A percentile compares a stretch with the other conserved stretches of the same genome.
Evolutionary conservation across 2,329 filamentous ascomycete species (phyloP).

Genomic region (Stagonosporopsis chrysanthemi): DNA sequence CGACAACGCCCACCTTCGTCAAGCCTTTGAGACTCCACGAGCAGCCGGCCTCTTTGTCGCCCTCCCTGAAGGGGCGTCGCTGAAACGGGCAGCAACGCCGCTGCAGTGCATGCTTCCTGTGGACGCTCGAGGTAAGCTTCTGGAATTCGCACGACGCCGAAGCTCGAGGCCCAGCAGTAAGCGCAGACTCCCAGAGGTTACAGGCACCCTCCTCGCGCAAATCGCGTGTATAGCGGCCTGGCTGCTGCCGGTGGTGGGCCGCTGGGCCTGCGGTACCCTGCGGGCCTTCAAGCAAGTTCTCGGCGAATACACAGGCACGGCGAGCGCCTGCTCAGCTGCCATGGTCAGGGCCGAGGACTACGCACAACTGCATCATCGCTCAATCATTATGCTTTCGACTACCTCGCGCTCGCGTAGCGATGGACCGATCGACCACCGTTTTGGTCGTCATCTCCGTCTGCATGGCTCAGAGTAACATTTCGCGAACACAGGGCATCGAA

Average conservation of each 20-base stretch:
- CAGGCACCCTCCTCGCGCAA: conserved; percentile 18
- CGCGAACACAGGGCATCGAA: conserved; percentile 35
- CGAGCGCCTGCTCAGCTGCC: conserved; percentile 39
- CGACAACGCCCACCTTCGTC: conserved; percentile 42
- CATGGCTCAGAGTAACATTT: conserved; percentile 31
- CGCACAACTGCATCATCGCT: conserved; percentile 22
- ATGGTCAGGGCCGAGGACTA: conserved; percentile 24
- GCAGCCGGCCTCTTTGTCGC: conserved; percentile 11
- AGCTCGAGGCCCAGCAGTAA: conserved; percentile 33
- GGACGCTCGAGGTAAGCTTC: conserved; percentile 42
- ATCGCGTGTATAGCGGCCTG: conserved; percentile 18
- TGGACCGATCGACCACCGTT: conserved; percentile 39
- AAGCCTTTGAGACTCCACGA: conserved; percentile 32
- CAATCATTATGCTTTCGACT: conserved; percentile 36
- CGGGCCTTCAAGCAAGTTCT: conserved; percentile 32
- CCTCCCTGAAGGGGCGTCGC: conserved; percentile 32
- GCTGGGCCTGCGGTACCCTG: conserved; percentile 16
- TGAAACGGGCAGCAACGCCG: conserved; percentile 46
- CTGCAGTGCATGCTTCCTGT: conserved; percentile 40
- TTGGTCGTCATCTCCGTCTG: conserved; percentile 45
- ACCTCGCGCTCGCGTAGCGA: conserved; percentile 15
- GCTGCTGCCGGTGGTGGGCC: conserved; percentile 18
- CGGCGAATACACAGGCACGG: conserved; percentile 18
- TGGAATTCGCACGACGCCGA: conserved; percentile 40
- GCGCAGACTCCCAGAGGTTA: conserved; percentile 23